Percentiles rank a stretch among this genome's conserved stretches.
Evolutionary conservation across 352 stramenopile species (phyloP).

Genomic region (Phytopythium sindhum): DNA sequence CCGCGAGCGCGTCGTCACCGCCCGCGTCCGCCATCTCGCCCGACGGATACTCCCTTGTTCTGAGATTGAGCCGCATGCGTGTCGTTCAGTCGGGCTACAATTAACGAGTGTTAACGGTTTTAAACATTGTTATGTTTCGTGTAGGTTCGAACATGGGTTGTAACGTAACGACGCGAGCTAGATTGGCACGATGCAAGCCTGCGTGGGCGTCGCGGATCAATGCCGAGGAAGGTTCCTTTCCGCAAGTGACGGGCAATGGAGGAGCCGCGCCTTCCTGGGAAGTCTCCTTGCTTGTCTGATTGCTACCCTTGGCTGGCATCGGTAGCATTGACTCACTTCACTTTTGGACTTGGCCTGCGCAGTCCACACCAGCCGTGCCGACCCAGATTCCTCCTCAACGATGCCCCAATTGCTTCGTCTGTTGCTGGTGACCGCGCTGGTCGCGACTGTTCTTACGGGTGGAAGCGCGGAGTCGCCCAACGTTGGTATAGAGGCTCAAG

Average conservation of each 20-base stretch:
- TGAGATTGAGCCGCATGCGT: no score
- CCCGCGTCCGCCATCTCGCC: not conserved
- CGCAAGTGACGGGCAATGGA: no score
- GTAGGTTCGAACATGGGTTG: no score
- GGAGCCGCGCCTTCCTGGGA: not conserved
- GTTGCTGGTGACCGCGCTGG: not conserved
- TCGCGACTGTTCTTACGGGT: not conserved
- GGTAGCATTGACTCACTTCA: not conserved
- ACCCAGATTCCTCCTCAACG: not conserved
- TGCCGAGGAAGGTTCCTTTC: not conserved
- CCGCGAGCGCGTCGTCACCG: slow-evolving; percentile 26
- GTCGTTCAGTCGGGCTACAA: not conserved
- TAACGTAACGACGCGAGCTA: not conserved
- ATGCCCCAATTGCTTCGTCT: not conserved
- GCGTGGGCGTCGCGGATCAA: no score
- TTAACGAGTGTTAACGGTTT: no score
- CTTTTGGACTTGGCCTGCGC: not conserved
- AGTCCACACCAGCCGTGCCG: not conserved
- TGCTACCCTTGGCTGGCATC: not conserved
- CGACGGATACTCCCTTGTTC: not conserved
- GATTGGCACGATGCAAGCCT: no score
- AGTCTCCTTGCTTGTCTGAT: not conserved
- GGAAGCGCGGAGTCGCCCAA: not conserved
- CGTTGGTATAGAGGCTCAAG: not conserved
- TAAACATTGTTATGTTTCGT: no score